Evolutionary conservation across 2,329 filamentous ascomycete species (phyloP).

Genomic region (Eurotiales sp.): DNA sequence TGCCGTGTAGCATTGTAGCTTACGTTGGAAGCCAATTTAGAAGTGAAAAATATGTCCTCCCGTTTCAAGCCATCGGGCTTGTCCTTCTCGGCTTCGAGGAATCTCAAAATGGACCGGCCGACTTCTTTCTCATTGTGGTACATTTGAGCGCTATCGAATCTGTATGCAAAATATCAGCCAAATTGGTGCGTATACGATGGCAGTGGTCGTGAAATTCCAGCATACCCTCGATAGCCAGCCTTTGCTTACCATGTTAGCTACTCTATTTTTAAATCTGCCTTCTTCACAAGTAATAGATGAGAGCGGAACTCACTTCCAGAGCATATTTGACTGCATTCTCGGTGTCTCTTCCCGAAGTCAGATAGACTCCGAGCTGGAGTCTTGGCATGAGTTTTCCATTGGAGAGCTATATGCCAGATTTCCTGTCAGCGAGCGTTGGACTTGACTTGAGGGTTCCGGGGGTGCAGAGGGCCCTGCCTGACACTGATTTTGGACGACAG

Average conservation of each 20-base stretch:
- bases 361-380: slow-evolving; percentile 71
- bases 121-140: slow-evolving; percentile 69
- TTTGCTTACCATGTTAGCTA: slow-evolving; percentile 29
- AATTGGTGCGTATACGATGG: background rate
- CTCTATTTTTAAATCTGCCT: background rate
- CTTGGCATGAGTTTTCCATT: slow-evolving; percentile 66
- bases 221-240: slow-evolving; percentile 24
- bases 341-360: slow-evolving; percentile 62
- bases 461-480: background rate
- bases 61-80: slow-evolving; percentile 55
- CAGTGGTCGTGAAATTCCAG: background rate
- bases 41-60: slow-evolving; percentile 74
- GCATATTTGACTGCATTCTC: slow-evolving; percentile 55
- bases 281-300: background rate
- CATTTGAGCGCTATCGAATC: slow-evolving; percentile 60
- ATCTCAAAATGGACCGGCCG: slow-evolving; percentile 61
- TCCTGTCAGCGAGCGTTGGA: background rate
- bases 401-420: slow-evolving; percentile 44
- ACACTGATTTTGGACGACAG: slow-evolving; percentile 17
- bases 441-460: background rate
- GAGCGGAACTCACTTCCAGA: slow-evolving; percentile 43
- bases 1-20: slow-evolving; percentile 64
- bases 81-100: slow-evolving; percentile 43
- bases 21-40: slow-evolving; percentile 66
- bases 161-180: slow-evolving; percentile 3